Evolutionary conservation across 140 eudicot species (phyloP), one percentile per base, ranked within the genome.

Genomic region (Flaveria floridana): DNA sequence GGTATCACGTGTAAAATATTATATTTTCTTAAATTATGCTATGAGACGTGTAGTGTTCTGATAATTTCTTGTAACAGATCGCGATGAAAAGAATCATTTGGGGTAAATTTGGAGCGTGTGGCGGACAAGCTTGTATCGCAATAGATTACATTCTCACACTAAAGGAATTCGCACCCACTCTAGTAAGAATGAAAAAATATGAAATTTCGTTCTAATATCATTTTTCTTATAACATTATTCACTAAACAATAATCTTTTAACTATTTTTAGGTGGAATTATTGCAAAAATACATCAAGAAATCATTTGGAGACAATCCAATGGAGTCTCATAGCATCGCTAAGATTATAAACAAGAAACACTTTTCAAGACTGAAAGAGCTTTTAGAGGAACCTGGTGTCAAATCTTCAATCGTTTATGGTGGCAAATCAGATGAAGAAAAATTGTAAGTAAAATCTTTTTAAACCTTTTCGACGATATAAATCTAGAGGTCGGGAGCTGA

Each of bases 41-140:
- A 30, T 30, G 5, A 30, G 34, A 4, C 26, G 8, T 1, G 0
- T 0, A 48, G 14, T 46, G 0, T 51, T 30, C 4, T 48, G 47
- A 47, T 42, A 19, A 28, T 42, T 37, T 73, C 18, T 28, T 6
- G 6, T 23, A 15, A 2, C 69, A 89, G 96, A 78, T 76, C 4
- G 88, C 95, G 3, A 16, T 86, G 46, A 87, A 87, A 70, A 73
- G 98, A 63, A 77, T 92, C 25, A 81, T 89, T 75, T 71, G 87
- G 44, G 96, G 89, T 18, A 92, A 92, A 78, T 92, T 68, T 28
- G 98, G 95, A 65, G 80, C 84, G 2, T 87, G 95, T 82, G 88
- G 80, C 4, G 98, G 96, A 3, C 98, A 92, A 80, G 96, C 84
- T 4, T 92, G 98, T 78, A 84, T 89, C 1, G 96, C 78, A 64